Conservation (phyloP, 306 rosid species). For the Casuarina equisetifolia region DNA sequence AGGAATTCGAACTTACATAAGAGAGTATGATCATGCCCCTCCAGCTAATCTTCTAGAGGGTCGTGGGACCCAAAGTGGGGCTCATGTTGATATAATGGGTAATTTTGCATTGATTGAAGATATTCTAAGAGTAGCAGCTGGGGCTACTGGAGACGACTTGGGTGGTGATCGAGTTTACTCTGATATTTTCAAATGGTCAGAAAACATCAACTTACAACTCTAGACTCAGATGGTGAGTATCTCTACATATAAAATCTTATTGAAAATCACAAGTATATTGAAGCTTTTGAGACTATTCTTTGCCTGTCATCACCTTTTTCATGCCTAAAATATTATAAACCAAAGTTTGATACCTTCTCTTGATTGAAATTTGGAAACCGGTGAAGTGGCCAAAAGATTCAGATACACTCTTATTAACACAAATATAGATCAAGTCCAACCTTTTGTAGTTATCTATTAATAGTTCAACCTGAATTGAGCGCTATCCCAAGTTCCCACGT, state of each 20-base stretch:
- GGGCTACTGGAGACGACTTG: conserved; percentile 69
- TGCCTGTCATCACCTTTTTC: background rate
- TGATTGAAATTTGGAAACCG: background rate
- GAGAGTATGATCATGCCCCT: conserved; percentile 84
- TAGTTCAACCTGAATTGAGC: background rate
- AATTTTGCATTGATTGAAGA: conserved; percentile 82
- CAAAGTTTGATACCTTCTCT: background rate
- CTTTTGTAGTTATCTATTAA: background rate
- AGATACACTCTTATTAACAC: background rate
- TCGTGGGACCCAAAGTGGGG: conserved; percentile 85
- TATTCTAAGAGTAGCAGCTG: conserved; percentile 78
- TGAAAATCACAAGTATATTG: too few species aligned
- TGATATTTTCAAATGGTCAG: conserved; percentile 68
- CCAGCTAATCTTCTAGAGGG: conserved; percentile 88
- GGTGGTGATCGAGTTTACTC: conserved; percentile 78
- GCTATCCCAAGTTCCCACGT: background rate
- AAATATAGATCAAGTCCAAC: background rate
- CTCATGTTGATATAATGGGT: conserved; percentile 85
- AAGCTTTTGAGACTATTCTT: too few species aligned
- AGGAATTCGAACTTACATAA: conserved; percentile 59
- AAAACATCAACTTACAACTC: conserved; percentile 52
- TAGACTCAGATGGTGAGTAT: conserved; percentile 50
- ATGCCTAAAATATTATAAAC: background rate
- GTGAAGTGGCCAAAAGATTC: background rate
- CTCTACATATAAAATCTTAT: background rate